phyloP scores from a whole-genome alignment of 2,329 filamentous ascomycete species.

The Magnaporthales sp. region DNA sequence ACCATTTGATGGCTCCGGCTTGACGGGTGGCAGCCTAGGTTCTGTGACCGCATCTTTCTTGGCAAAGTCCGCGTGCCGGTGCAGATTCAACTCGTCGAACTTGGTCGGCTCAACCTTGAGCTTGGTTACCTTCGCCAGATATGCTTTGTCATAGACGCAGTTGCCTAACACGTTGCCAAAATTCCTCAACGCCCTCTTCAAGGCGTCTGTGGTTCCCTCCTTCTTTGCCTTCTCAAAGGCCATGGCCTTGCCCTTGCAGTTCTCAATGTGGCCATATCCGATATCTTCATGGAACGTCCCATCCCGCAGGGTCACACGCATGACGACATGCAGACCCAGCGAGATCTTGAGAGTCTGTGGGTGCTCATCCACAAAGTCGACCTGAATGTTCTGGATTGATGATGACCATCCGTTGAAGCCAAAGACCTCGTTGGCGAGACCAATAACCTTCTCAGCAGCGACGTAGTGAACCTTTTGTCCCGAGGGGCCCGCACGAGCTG shows the following conservation, averaged over 20 bases:
- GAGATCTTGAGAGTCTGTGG: conserved; percentile 69
- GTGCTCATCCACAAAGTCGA: conserved; percentile 91
- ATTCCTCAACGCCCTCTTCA: conserved; percentile 82
- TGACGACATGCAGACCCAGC: conserved; percentile 80
- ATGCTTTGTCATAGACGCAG: conserved; percentile 96
- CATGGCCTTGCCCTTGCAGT: conserved; percentile 87
- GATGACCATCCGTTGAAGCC: conserved; percentile 98
- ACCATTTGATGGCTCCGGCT: not conserved
- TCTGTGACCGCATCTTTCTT: conserved; percentile 42
- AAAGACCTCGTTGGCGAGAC: conserved; percentile 89
- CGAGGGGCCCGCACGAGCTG: conserved; percentile 70
- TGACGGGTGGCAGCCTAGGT: not conserved
- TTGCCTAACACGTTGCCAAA: conserved; percentile 98
- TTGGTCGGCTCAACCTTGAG: conserved; percentile 71
- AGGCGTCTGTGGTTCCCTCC: conserved; percentile 86
- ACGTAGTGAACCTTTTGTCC: conserved; percentile 89
- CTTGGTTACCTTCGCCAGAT: conserved; percentile 81
- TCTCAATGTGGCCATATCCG: conserved; percentile 94
- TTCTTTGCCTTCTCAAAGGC: conserved; percentile 99
- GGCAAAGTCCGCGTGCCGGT: conserved; percentile 70
- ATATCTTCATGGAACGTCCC: conserved; percentile 98
- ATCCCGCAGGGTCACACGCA: conserved; percentile 82
- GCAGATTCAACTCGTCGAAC: conserved; percentile 71
- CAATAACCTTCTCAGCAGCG: conserved; percentile 93
- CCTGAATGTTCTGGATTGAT: conserved; percentile 86